phyloP scores from a whole-genome alignment of 1,284 basidiomycete species.

The Trichosporon sp. region DNA sequence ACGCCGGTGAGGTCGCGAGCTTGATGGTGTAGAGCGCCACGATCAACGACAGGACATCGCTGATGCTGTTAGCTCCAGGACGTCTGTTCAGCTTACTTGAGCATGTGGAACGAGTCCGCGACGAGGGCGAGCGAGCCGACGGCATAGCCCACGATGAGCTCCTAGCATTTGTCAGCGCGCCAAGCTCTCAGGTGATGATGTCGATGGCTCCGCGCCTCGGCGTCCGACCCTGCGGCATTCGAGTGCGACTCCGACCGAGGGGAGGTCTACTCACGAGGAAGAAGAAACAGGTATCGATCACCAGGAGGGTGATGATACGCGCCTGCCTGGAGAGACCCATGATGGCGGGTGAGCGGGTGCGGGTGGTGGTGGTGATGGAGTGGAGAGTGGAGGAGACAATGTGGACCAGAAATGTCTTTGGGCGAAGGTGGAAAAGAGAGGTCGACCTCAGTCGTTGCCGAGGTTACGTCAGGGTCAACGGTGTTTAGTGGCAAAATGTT shows the following conservation, averaged over 20 bases:
- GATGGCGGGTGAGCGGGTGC: background rate
- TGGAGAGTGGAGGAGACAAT: background rate
- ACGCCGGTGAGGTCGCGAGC: conserved; percentile 54
- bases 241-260: background rate
- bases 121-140: conserved; percentile 92
- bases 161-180: conserved; percentile 23
- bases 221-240: background rate
- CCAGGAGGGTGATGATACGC: conserved; percentile 72
- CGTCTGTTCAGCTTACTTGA: conserved; percentile 76
- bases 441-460: background rate
- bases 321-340: conserved; percentile 67
- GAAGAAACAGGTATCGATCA: conserved; percentile 86
- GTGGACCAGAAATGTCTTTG: background rate
- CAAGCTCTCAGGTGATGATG: too few species aligned
- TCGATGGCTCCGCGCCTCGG: background rate
- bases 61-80: conserved; percentile 65
- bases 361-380: background rate
- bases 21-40: conserved; percentile 97
- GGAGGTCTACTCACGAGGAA: conserved; percentile 63
- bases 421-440: background rate
- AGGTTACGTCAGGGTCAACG: conserved; percentile 1
- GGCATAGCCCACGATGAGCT: conserved; percentile 66
- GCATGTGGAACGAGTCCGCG: conserved; percentile 98
- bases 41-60: conserved; percentile 89
- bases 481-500: conserved; percentile 1